Conservation (phyloP, 345 rosid genomes). For the Eucalyptus marginata region DNA sequence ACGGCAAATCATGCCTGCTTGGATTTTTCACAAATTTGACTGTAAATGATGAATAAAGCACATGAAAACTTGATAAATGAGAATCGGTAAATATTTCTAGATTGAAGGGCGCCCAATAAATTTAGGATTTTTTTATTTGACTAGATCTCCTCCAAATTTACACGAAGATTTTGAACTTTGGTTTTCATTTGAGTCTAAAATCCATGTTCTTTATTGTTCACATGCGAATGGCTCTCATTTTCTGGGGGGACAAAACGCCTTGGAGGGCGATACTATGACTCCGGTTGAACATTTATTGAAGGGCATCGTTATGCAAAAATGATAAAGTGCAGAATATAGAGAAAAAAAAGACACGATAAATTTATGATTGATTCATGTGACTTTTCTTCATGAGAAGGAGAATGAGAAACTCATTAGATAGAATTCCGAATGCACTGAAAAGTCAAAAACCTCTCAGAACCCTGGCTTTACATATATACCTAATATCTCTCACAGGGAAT, state of each 20-base stretch:
- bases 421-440: background rate
- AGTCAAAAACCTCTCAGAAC: background rate
- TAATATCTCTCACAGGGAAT: background rate
- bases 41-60: background rate
- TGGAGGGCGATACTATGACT: background rate
- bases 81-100: background rate
- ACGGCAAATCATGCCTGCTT: background rate
- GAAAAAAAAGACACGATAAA: background rate
- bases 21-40: background rate
- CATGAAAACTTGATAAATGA: background rate
- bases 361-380: background rate
- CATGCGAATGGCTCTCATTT: background rate
- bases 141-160: background rate
- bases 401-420: background rate
- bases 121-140: background rate
- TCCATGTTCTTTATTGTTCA: background rate
- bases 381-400: background rate
- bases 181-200: background rate
- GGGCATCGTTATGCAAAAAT: background rate
- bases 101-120: background rate
- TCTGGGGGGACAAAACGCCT: background rate
- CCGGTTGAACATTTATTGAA: background rate
- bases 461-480: background rate
- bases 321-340: background rate
- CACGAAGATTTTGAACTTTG: background rate